Percentiles rank a stretch among this genome's conserved stretches.
phyloP scores from a whole-genome alignment of 345 rosid genomes.

The Citrus unshiu region DNA sequence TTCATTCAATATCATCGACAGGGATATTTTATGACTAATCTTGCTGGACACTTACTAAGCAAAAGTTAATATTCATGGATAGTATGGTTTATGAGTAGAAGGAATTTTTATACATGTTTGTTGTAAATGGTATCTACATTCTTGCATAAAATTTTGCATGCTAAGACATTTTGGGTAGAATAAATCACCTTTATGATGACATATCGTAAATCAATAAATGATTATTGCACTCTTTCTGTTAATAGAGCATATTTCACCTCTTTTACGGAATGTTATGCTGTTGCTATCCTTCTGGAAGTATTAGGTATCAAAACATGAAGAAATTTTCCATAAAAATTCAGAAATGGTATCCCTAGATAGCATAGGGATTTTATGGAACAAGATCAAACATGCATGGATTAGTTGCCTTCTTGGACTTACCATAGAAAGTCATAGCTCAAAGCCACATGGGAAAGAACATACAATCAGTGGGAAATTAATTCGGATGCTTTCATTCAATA shows the following conservation, averaged over 20 bases:
- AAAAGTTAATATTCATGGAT: not conserved
- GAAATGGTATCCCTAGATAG: not conserved
- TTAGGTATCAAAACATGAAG: not conserved
- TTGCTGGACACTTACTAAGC: not conserved
- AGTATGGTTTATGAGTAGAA: not conserved
- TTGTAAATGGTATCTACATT: not conserved
- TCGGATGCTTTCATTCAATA: too few species aligned
- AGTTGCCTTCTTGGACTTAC: not conserved
- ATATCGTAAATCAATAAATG: not conserved
- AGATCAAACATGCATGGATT: not conserved
- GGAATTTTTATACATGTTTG: not conserved
- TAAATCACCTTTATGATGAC: not conserved
- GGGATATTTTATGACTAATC: not conserved
- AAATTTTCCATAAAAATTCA: not conserved
- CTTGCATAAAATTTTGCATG: not conserved
- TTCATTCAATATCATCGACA: not conserved
- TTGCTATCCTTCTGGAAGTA: not conserved
- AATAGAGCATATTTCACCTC: not conserved
- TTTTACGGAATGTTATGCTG: not conserved
- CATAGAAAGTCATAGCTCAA: not conserved
- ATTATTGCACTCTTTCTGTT: not conserved
- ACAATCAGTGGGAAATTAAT: too few species aligned
- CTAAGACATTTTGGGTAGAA: too few species aligned
- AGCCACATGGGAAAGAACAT: not conserved
- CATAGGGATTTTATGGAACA: too few species aligned